phyloP scores from a whole-genome alignment of 1,284 basidiomycete species.

The Hypsizygus ulmarius region DNA sequence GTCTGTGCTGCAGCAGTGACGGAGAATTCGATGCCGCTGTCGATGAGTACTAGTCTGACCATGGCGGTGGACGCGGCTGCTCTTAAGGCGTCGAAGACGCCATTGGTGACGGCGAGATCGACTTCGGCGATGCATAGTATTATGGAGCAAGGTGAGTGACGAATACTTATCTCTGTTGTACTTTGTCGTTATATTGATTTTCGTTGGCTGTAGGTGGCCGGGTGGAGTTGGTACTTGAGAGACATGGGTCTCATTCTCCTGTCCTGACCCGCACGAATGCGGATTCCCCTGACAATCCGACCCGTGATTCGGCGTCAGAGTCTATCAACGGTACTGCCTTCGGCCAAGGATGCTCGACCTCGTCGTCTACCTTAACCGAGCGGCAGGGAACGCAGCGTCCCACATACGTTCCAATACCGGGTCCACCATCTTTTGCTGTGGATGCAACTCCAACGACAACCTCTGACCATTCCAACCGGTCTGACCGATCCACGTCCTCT shows the following conservation, averaged over 20 bases:
- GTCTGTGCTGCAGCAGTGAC: slow-evolving; percentile 5
- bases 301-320: not conserved
- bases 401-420: slow-evolving; percentile 41
- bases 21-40: not conserved
- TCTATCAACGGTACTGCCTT: slow-evolving; percentile 2
- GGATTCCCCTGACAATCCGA: slow-evolving; percentile 1
- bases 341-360: slow-evolving; percentile 26
- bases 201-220: slow-evolving; percentile 45
- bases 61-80: slow-evolving; percentile 30
- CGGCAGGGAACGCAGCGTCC: slow-evolving; percentile 29
- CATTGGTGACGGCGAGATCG: slow-evolving; percentile 28
- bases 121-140: slow-evolving; percentile 58
- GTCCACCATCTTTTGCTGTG: slow-evolving; percentile 30
- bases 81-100: slow-evolving; percentile 26
- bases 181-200: not conserved
- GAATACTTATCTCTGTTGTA: slow-evolving; percentile 2
- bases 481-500: slow-evolving; percentile 22
- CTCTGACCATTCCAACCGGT: slow-evolving; percentile 24
- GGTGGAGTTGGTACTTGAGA: slow-evolving; percentile 55
- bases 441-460: slow-evolving; percentile 24
- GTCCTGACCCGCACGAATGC: slow-evolving; percentile 45
- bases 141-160: slow-evolving; percentile 62
- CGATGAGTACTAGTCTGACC: slow-evolving; percentile 21
- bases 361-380: slow-evolving; percentile 10
- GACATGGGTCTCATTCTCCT: slow-evolving; percentile 38